These are phyloP conservation scores for Cystobasidium pallidum DNA, from an alignment of 1,284 basidiomycete genomes.

Conservation along the genomic window DNA sequence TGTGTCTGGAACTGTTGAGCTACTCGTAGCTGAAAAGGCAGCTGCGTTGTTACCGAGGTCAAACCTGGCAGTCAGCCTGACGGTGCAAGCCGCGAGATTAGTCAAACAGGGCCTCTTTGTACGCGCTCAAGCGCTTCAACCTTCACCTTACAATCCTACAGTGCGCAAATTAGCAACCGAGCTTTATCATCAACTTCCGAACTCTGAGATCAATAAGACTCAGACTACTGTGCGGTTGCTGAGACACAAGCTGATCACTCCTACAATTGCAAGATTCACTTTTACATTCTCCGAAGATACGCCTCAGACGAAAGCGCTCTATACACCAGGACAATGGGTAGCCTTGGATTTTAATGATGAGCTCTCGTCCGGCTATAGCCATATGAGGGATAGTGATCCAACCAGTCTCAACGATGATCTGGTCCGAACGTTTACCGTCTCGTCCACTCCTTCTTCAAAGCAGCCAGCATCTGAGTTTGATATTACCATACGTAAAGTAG, in stretches of 20 bases:
- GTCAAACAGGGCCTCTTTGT: constrained; percentile 65
- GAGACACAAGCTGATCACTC: constrained; percentile 2
- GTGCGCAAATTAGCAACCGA: constrained; percentile 62
- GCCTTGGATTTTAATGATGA: constrained; percentile 64
- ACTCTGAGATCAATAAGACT: not conserved
- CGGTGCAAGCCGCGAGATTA: constrained; percentile 63
- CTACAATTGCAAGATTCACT: constrained; percentile 53
- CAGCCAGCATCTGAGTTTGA: constrained; percentile 56
- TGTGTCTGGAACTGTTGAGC: constrained; percentile 65
- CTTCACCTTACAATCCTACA: constrained; percentile 67
- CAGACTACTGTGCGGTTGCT: constrained; percentile 31
- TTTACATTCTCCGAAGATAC: constrained; percentile 60
- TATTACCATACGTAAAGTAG: constrained; percentile 64
- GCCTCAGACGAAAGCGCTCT: constrained; percentile 55
- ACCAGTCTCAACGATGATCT: constrained; percentile 66
- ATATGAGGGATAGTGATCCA: constrained; percentile 62
- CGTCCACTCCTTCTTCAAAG: constrained; percentile 54
- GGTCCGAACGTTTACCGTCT: constrained; percentile 69
- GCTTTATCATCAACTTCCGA: constrained; percentile 54
- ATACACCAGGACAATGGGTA: constrained; percentile 64
- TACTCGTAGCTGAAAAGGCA: constrained; percentile 62
- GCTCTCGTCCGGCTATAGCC: constrained; percentile 61
- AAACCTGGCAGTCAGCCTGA: constrained; percentile 62
- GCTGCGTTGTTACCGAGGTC: constrained; percentile 64
- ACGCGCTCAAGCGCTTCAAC: constrained; percentile 57